A percentile compares a stretch with the other conserved stretches of the same genome.
These are phyloP conservation scores for Oryza meyeriana DNA, from an alignment of 176 grass and related monocot species.

Conservation along the genomic window DNA sequence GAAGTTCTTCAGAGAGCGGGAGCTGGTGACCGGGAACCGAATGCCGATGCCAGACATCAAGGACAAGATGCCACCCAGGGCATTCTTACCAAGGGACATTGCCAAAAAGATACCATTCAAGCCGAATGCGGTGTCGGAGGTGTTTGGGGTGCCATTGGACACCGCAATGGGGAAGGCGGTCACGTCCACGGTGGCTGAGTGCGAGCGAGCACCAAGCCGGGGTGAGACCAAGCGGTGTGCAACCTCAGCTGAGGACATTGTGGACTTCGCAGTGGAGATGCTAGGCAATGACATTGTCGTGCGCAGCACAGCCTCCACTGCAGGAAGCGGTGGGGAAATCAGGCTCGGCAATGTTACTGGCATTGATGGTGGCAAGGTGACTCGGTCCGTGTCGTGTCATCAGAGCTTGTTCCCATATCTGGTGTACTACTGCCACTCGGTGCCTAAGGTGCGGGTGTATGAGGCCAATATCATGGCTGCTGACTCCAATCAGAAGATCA, in stretches of 20 bases:
- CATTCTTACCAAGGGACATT: conserved; percentile 65
- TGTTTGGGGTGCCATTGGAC: conserved; percentile 42
- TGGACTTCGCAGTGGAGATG: conserved; percentile 80
- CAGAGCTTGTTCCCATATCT: conserved; percentile 93
- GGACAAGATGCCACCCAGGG: conserved; percentile 63
- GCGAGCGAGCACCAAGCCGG: conserved; percentile 46
- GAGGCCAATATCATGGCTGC: conserved; percentile 58
- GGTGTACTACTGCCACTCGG: conserved; percentile 87
- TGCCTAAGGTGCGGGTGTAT: conserved; percentile 76
- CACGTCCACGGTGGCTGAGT: conserved; percentile 58
- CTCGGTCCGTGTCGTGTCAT: conserved; percentile 69
- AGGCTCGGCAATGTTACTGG: conserved; percentile 49
- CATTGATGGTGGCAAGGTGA: conserved; percentile 57
- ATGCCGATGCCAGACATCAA: conserved; percentile 85
- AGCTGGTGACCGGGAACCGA: conserved; percentile 49
- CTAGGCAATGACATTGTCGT: conserved; percentile 62
- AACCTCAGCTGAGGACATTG: conserved; percentile 71
- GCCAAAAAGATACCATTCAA: conserved; percentile 53
- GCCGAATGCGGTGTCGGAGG: conserved; percentile 32
- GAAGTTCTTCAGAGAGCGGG: conserved; percentile 71
- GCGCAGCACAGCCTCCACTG: conserved; percentile 58
- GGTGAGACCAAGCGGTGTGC: conserved; percentile 76
- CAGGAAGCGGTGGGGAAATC: conserved; percentile 47
- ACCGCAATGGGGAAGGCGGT: conserved; percentile 73
- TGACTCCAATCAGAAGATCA: conserved; percentile 38